Evolutionary conservation across 352 stramenopile genomes (phyloP), one percentile per base, ranked within the genome.

Genomic region (Globisporangium middletonii): DNA sequence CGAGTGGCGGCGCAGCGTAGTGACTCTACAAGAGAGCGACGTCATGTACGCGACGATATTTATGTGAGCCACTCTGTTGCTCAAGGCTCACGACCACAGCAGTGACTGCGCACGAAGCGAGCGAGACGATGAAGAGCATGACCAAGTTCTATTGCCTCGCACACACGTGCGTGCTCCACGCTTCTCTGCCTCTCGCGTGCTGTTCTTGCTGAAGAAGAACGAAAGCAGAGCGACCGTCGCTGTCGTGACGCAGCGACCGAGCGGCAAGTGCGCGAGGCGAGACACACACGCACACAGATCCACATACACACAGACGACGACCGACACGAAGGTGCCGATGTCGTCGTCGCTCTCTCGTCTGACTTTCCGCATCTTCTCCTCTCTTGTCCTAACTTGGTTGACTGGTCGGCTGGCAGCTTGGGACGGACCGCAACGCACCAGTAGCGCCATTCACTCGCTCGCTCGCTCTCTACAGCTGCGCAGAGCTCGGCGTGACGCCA

Each of bases 391-490:
- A 38, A 9, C 11, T 38, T 11, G 1, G 3, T 38, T 38, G 33
- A 9, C 11, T 38, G 33, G 4, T 38, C 2, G 43, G 23, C 23
- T 23, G 43, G 23, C 23, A 23, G 23, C 23, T 23, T 23, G 23
- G 23, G 23, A 23, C 23, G 16, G 18, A 47, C 16, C 3, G 18
- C 7, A 8, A 27, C 7, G 12, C 16, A 47, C 16, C 7, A 26
- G 23, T 23, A 23, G 7, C 5, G 8, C 18, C 16, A 23, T 16
- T n/a, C 19, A 26, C 44, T 18, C n/a, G 49, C 23, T 23, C n/a
- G 30, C 30, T 43, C 38, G 38, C 23, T 35, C 49, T 59, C 55
- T 66, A 66, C 44, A 42, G 55, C 60, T 63, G 55, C 47, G 41
- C 50, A 41, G 38, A 38, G 28, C 55, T 58, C 0, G 38, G 59